Base-by-base conservation (phyloP, 495 filamentous ascomycete genomes). In the Penicillium maclennaniae region DNA sequence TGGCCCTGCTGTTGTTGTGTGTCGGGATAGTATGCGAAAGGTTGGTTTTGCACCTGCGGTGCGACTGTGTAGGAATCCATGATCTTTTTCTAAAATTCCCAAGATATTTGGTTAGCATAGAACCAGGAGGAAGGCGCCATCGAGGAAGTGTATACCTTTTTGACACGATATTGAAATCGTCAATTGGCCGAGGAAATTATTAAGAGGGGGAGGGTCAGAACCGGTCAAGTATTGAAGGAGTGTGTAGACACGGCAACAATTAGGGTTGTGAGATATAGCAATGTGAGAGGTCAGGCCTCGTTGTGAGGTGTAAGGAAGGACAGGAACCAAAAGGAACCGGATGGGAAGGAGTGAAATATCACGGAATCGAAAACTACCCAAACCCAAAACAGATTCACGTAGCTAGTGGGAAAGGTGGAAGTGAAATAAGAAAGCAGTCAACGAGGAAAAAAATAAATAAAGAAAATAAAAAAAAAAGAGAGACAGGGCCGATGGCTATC, bases 11-110 rank as follows among this genome's bases (percentile, higher is more conserved):
- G 87, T 42, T 81, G 76, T 65, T 80, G 85, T 42, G 85, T 80
- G 49, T 92, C 89, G 51, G 83, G 86, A 74, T 96, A 97, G 79
- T 92, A 96, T 83, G 88, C 91, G 79, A 95, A 76, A 47, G 88
- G 79, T 65, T 89, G 88, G 41, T 84, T 87, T 78, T 87, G 87
- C 64, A 78, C 53, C 77, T 61, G 59, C 20, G 68, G 61, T 69
- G 63, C 61, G 56, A 82, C 71, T 50, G 74, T 66, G 64, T 85
- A 84, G 64, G 74, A 68, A 62, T 83, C 82, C 82, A 85, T 85
- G 63, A 67, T 70, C 31, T 34, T 34, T 34, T 34, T 12, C 14
- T 31, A n/a, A 23, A 23, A 23, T 34, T 34, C 2, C 14, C 31
- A 14, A 14, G 23, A 23, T 23, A 2, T 2, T 23, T 23, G 0